Base-by-base conservation (phyloP, 2,329 filamentous ascomycete species). In the Pseudogymnoascus sp. region DNA sequence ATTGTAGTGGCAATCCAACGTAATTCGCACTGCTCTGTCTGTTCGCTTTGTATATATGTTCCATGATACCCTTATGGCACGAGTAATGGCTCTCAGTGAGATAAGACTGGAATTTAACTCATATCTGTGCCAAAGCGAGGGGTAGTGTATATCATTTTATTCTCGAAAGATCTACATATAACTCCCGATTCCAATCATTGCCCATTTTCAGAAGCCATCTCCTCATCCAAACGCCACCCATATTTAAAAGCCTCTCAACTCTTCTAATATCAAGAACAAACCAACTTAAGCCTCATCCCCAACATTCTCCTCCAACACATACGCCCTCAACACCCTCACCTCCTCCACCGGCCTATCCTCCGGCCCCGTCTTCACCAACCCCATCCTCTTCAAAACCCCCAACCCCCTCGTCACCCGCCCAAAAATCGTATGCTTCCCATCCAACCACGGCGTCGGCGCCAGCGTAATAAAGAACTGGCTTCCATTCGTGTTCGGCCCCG, bases 381-480 rank as follows among this genome's bases (percentile, higher is more conserved):
- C 95, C 85, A 99, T 90, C 68, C 91, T 83, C 79, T 91, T 88
- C 28, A 98, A 87, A n/a, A 93, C 82, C 63, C 83, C 81, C 83
- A 98, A 85, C 0, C 95, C 95, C 62, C 78, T 84, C 78, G 89
- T 93, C 40, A 99, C 92, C 62, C 93, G 81, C 0, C 95, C 95
- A 73, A 99, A 99, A 68, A 99, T 96, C 10, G 93, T 96, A 75
- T 99, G 93, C 76, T 96, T 97, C 22, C 93, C 92, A 76, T 99
- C 95, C 65, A 99, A 78, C 93, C 93, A 98, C 0, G 95, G 95
- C 14, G 95, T 93, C 4, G 93, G 93, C 6, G 92, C 93, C 35
- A 98, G 81, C 0, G 95, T 98, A 68, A 99, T 87, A 74, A 98
- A 98, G 77, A 98, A 99, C 77, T 98, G 95, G 64, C 86, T 91